These are phyloP conservation scores for Akanthomyces lecanii DNA, from an alignment of 2,329 filamentous ascomycete genomes.

Conservation along the genomic window DNA sequence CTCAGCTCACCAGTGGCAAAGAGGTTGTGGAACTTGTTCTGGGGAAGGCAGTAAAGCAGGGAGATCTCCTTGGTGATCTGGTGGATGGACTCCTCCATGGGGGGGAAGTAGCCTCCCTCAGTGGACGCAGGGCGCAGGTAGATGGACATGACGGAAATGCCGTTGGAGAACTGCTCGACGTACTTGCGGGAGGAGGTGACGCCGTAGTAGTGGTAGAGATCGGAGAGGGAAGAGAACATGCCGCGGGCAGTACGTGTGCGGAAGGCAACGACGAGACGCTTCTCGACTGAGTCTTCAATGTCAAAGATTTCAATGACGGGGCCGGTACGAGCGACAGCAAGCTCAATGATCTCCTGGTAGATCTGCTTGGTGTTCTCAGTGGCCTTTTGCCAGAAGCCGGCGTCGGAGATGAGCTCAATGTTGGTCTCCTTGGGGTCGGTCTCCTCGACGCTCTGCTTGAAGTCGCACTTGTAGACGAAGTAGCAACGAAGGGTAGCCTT, in stretches of 20 bases:
- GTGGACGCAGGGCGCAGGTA: conserved; percentile 75
- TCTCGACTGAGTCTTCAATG: conserved; percentile 85
- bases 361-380: conserved; percentile 93
- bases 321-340: conserved; percentile 78
- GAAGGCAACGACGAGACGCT: conserved; percentile 91
- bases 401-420: conserved; percentile 87
- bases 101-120: conserved; percentile 58
- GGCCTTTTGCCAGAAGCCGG: conserved; percentile 91
- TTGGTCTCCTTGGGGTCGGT: conserved; percentile 76
- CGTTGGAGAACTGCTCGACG: conserved; percentile 97
- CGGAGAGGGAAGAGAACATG: conserved; percentile 90
- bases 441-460: conserved; percentile 67
- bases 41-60: conserved; percentile 92
- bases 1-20: conserved; percentile 85
- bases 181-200: conserved; percentile 96
- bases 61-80: conserved; percentile 99
- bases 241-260: conserved; percentile 88
- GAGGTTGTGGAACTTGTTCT: conserved; percentile 89
- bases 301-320: conserved; percentile 98
- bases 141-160: conserved; percentile 93
- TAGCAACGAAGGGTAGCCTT: conserved; percentile 91
- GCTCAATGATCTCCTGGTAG: conserved; percentile 88
- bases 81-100: conserved; percentile 91
- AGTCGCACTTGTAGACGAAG: conserved; percentile 96
- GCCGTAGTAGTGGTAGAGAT: conserved; percentile 98